Evolutionary conservation across 139 green algal species (phyloP).

Genomic region (Coccomyxa sp.): DNA sequence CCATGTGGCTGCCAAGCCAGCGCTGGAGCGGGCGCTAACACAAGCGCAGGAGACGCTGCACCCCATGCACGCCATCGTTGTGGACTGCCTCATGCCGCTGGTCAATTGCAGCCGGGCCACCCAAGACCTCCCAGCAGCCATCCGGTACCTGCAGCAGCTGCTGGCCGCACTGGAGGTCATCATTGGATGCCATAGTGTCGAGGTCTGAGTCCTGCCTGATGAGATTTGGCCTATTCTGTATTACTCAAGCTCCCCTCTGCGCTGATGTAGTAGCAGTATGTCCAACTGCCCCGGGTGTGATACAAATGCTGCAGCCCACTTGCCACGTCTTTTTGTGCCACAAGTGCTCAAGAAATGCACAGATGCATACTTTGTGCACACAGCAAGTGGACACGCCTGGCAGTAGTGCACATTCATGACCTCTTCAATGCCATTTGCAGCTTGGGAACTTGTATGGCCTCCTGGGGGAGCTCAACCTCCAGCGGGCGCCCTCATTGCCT

Average conservation of each 20-base stretch:
- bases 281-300: too few relatives aligned
- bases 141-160: not conserved
- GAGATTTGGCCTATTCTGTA: too few relatives aligned
- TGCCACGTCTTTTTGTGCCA: too few relatives aligned
- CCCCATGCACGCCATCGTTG: slow-evolving; percentile 4
- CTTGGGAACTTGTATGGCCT: not conserved
- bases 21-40: slow-evolving; percentile 9
- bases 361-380: too few relatives aligned
- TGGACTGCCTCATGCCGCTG: slow-evolving; percentile 18
- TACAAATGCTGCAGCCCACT: too few relatives aligned
- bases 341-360: too few relatives aligned
- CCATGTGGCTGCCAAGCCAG: not conserved
- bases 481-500: not conserved
- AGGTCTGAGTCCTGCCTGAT: too few relatives aligned
- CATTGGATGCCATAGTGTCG: too few relatives aligned
- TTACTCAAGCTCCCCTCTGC: too few relatives aligned
- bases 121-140: not conserved
- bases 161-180: not conserved
- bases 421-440: not conserved
- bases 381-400: too few relatives aligned
- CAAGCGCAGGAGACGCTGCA: slow-evolving; percentile 7
- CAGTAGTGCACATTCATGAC: too few relatives aligned
- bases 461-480: not conserved
- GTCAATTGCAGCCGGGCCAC: slow-evolving; percentile 10
- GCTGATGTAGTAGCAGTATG: too few relatives aligned